phyloP scores from a whole-genome alignment of 371 early-diverging fungal genomes.

The Lichtheimia corymbifera region DNA sequence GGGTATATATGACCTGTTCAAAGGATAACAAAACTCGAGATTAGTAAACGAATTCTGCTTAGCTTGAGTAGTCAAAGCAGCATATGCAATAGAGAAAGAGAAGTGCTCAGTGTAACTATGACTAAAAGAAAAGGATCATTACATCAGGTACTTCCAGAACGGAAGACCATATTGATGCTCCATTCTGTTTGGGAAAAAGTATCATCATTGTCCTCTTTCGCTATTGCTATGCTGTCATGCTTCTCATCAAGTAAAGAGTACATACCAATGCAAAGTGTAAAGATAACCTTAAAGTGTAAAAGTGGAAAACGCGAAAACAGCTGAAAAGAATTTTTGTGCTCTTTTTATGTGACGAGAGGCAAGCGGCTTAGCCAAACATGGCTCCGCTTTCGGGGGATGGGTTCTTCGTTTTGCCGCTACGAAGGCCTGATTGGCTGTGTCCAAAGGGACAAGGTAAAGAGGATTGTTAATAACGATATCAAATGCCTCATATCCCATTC shows the following conservation, averaged over 20 bases:
- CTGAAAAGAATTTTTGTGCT: not conserved
- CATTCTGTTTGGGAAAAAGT: slow-evolving; percentile 1
- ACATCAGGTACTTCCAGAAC: slow-evolving; percentile 3
- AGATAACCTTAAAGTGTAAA: not conserved
- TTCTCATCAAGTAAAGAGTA: not conserved
- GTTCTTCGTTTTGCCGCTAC: no score
- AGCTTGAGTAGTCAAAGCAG: not conserved
- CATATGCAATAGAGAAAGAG: not conserved
- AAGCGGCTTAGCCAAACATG: no score
- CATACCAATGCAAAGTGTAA: not conserved
- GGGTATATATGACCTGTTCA: not conserved
- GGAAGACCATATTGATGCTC: slow-evolving; percentile 4
- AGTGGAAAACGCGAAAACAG: slow-evolving; percentile 1
- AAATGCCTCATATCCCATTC: no score
- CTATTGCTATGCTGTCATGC: no score
- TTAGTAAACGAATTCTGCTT: no score
- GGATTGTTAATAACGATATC: no score
- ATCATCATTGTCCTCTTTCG: slow-evolving; percentile 1
- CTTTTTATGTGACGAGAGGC: not conserved
- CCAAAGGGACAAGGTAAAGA: no score
- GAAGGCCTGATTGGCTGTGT: no score
- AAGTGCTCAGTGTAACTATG: slow-evolving; percentile 1
- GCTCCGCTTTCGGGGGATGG: no score
- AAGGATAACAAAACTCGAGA: no score
- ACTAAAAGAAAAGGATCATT: slow-evolving; percentile 3